Percentiles rank a stretch among this genome's conserved stretches.
phyloP scores from a whole-genome alignment of 2,329 filamentous ascomycete genomes.

The Diaporthe vexans region DNA sequence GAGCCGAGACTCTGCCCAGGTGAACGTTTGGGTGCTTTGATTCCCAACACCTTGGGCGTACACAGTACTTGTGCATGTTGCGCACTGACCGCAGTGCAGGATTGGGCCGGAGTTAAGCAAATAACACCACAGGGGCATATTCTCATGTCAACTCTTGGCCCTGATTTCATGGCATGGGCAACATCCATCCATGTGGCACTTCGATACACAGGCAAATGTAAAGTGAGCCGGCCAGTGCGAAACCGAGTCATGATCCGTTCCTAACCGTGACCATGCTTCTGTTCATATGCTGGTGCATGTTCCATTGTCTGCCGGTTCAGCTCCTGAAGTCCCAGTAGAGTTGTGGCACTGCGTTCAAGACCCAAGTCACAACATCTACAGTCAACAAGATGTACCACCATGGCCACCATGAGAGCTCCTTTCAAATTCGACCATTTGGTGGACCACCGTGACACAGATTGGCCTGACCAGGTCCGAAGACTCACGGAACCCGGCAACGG shows the following conservation, averaged over 20 bases:
- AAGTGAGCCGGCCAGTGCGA: too few relatives aligned
- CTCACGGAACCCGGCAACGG: constrained; percentile 42
- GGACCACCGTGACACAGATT: constrained; percentile 53
- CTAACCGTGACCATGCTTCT: too few relatives aligned
- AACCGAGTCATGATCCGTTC: too few relatives aligned
- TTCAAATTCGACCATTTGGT: constrained; percentile 55
- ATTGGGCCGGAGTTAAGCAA: background rate
- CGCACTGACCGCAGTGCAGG: background rate
- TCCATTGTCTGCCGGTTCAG: too few relatives aligned
- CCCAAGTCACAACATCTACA: background rate
- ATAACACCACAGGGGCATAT: background rate
- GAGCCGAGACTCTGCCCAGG: background rate
- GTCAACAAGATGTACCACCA: background rate
- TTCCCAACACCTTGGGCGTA: too few relatives aligned
- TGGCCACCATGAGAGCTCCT: constrained; percentile 43
- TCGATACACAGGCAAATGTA: too few relatives aligned
- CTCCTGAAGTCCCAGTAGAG: too few relatives aligned
- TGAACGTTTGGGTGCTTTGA: background rate
- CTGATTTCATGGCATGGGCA: too few relatives aligned
- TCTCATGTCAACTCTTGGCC: background rate
- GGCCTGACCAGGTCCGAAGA: constrained; percentile 49
- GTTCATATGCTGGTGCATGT: too few relatives aligned
- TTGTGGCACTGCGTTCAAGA: too few relatives aligned
- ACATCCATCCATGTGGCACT: too few relatives aligned
- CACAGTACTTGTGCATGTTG: too few relatives aligned